Evolutionary conservation across 257 asterid genomes (phyloP), one percentile per base, ranked within the genome.

Genomic region (Nemophila menziesii): DNA sequence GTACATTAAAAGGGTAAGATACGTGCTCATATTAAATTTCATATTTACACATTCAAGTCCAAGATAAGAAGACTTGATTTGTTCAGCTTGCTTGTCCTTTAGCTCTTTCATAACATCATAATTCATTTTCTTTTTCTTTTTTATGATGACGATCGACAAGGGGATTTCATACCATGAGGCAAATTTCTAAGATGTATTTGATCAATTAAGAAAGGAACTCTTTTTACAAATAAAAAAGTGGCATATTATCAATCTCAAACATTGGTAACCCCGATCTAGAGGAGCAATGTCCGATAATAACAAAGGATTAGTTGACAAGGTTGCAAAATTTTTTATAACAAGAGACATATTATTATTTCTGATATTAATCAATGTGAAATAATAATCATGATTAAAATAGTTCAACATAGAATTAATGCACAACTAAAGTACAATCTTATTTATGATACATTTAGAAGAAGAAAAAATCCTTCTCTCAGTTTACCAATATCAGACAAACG

Each of bases 401-500:
- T 36, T 23, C 11, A 13, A 5, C 27, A 46, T 17, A 15, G 9
- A 11, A 8, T 6, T 43, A n/a, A 12, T 1, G 11, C 13, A 52
- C 43, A 10, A 40, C 27, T 29, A 7, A 29, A 29, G 36, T 29
- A 29, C 36, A 29, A 29, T 2, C 36, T 29, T 29, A 29, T 29
- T 27, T 15, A 54, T 33, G 44, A 33, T 56, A 51, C 62, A 56
- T n/a, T 29, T 21, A 13, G 39, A 48, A 41, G 8, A 56, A 29
- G 43, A 43, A 24, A 18, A 37, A 6, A 20, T 17, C 24, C 46
- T 43, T 24, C 40, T 21, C 36, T 27, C 43, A 29, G 10, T 15
- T 50, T 50, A 61, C 62, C 61, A 36, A 11, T 39, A 20, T 33
- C 14, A 17, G 11, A 23, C 40, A 33, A 42, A 29, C 12, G 56